These are phyloP conservation scores for Fragilariopsis cylindrus DNA, from an alignment of 108 stramenopile species.

Conservation along the genomic window DNA sequence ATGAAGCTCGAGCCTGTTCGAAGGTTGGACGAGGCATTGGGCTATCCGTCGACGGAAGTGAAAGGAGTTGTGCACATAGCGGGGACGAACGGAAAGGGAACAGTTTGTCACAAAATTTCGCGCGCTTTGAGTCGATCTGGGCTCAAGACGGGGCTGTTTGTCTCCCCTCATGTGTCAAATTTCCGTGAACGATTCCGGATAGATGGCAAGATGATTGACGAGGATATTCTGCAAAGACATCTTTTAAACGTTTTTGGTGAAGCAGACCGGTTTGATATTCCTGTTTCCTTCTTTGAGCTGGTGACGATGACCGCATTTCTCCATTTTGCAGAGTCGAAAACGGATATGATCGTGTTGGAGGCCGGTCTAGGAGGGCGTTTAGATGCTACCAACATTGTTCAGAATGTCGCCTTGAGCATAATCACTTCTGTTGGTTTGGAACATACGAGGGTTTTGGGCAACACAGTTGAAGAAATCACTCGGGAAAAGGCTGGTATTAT, in stretches of 20 bases:
- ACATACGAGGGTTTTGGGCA: constrained; percentile 76
- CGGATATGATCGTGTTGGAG: constrained; percentile 73
- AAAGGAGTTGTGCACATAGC: too few relatives aligned
- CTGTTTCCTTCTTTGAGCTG: constrained; percentile 88
- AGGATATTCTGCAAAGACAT: constrained; percentile 52
- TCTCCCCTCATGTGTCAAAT: constrained; percentile 82
- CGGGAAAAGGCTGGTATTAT: constrained; percentile 84
- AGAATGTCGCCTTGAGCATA: constrained; percentile 40
- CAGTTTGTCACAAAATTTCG: too few relatives aligned
- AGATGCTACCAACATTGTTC: constrained; percentile 84
- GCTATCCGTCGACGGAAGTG: too few relatives aligned
- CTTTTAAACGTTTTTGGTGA: constrained; percentile 55
- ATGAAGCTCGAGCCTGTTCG: too few relatives aligned
- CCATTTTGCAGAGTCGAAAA: constrained; percentile 40
- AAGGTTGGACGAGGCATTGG: too few relatives aligned
- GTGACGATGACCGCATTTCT: constrained; percentile 78
- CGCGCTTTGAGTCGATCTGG: too few relatives aligned
- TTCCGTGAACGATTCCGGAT: constrained; percentile 85
- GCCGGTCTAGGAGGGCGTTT: constrained; percentile 80
- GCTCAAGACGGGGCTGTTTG: constrained; percentile 72
- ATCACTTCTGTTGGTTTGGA: constrained; percentile 86
- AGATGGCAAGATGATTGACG: constrained; percentile 58
- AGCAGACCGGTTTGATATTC: constrained; percentile 62
- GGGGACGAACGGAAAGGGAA: too few relatives aligned
- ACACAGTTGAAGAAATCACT: constrained; percentile 75